Evolutionary conservation across 192 early-diverging fungal genomes (phyloP).

Genomic region (Coemansia sp.): DNA sequence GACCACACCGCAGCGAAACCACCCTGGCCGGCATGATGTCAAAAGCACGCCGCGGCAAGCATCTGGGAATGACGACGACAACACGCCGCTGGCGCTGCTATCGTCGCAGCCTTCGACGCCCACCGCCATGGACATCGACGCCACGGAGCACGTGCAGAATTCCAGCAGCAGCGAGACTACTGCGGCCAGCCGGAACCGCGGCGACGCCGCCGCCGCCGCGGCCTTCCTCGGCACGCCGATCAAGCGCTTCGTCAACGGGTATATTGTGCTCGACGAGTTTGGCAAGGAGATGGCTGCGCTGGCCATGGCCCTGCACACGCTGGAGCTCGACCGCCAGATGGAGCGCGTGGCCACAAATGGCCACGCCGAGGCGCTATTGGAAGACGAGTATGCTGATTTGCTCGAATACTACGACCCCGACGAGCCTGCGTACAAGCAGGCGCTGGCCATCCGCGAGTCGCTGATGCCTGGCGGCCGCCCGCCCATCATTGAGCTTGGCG

Average conservation of each 20-base stretch:
- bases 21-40: too few relatives aligned
- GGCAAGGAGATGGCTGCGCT: conserved; percentile 62
- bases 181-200: background rate
- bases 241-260: conserved; percentile 58
- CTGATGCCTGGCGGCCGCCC: background rate
- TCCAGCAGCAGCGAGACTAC: background rate
- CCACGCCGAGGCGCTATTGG: background rate
- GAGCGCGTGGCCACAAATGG: background rate
- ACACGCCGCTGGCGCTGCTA: background rate
- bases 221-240: conserved; percentile 36
- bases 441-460: background rate
- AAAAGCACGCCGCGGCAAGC: too few relatives aligned
- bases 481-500: background rate
- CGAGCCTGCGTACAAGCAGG: conserved; percentile 27
- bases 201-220: conserved; percentile 11
- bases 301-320: conserved; percentile 52
- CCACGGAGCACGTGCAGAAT: too few relatives aligned
- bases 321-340: conserved; percentile 32
- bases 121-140: background rate
- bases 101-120: background rate
- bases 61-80: background rate
- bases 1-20: background rate
- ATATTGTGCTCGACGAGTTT: conserved; percentile 62
- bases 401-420: conserved; percentile 42
- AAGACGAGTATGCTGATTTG: conserved; percentile 38